These are phyloP conservation scores for Capronia epimyces DNA, from an alignment of 2,329 filamentous ascomycete genomes.

Conservation along the genomic window DNA sequence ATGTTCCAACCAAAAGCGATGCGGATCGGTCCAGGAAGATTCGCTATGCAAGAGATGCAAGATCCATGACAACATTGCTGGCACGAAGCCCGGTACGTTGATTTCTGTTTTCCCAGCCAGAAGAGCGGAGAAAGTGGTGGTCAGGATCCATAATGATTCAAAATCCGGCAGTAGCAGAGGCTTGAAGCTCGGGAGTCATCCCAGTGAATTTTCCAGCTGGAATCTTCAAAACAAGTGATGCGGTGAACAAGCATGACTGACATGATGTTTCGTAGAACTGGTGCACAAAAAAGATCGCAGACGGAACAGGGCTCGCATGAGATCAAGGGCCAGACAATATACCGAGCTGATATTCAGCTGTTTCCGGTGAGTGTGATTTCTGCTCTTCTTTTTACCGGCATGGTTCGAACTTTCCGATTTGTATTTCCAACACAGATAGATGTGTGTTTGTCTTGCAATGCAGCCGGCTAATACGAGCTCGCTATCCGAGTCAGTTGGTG, in stretches of 20 bases:
- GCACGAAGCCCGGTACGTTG: slow-evolving; percentile 9
- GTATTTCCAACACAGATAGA: no score
- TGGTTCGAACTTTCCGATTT: no score
- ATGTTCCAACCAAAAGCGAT: slow-evolving; percentile 13
- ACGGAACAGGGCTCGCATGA: neutral
- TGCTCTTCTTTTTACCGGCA: no score
- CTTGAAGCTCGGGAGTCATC: neutral
- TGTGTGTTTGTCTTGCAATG: no score
- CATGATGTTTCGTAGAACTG: neutral
- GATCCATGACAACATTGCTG: neutral
- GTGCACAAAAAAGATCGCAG: neutral
- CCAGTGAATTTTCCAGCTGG: slow-evolving; percentile 6
- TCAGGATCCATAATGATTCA: neutral
- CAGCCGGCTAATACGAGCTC: no score
- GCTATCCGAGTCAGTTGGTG: no score
- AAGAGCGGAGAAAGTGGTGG: neutral
- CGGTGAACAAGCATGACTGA: neutral
- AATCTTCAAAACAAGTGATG: neutral
- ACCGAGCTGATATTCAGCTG: neutral
- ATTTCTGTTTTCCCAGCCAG: neutral
- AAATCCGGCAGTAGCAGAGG: neutral
- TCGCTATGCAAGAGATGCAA: slow-evolving; percentile 10
- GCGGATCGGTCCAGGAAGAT: slow-evolving; percentile 10
- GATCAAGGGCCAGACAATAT: neutral
- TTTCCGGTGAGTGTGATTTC: neutral